Base-by-base conservation (phyloP, 1,284 basidiomycete species). In the Ceratobasidium sp. region DNA sequence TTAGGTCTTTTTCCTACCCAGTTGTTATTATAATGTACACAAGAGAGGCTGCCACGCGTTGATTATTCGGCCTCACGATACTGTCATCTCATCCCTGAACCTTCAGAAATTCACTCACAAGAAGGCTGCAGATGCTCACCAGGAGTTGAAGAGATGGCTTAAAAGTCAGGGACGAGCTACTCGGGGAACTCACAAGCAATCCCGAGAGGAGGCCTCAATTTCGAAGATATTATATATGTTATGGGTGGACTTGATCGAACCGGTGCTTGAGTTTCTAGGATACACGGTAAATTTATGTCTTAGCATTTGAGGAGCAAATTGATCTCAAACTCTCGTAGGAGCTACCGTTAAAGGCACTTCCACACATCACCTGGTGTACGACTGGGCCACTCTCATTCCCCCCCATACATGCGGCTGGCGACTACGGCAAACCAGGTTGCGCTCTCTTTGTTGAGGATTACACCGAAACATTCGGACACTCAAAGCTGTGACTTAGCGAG, bases 371-470 rank as follows among this genome's bases (percentile, higher is more conserved):
- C 68, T 84, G 84, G 84, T 85, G 84, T 79, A 78, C 81, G 0
- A 84, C 85, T 64, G 84, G 84, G 3, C 80, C 80, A 20, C 77
- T 84, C 6, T 79, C 82, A 0, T 84, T 84, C 73, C 80, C 85
- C 10, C 84, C 84, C 1, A 67, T 85, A 23, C 84, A 85, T 79
- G 84, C 84, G 23, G 84, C 84, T 23, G 82, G 83, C 78, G 66
- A 79, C 50, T 65, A 56, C 5, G 40, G 40, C 28, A 69, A 62
- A n/a, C 56, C 46, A 10, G 46, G 57, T 1, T 26, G 38, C n/a
- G 77, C 76, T 12, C 42, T 81, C 5, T n/a, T n/a, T n/a, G n/a
- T n/a, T n/a, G n/a, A n/a, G n/a, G n/a, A n/a, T n/a, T n/a, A n/a
- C n/a, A n/a, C n/a, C n/a, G n/a, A n/a, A n/a, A n/a, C n/a, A n/a